Evolutionary conservation across 2,329 filamentous ascomycete species (phyloP), one percentile per base, ranked within the genome.

Genomic region (Xylariaceae sp.): DNA sequence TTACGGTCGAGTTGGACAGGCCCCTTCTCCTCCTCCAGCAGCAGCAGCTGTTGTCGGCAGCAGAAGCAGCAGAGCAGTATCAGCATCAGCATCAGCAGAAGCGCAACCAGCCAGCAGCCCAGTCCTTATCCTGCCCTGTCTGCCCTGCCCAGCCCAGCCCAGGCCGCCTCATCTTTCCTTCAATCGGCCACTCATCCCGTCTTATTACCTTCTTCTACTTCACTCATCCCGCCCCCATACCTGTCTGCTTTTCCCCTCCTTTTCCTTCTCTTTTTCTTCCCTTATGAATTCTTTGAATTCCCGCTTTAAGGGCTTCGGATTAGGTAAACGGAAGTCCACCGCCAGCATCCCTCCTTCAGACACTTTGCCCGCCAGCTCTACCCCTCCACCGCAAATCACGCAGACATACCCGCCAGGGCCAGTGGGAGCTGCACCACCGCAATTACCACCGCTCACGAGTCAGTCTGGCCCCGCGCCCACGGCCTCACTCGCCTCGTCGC

Each of bases 221-320:
- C 26, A 50, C 55, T 49, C 40, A 17, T 45, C 44, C 47, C n/a
- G 39, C 46, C 36, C 48, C 43, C 23, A 17, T 53, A 24, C 44
- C 23, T 23, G n/a, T 39, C 43, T 40, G 53, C 37, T 55, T 48
- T 54, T 51, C 53, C 59, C 48, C 61, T 60, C 45, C 49, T 58
- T 53, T 49, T 57, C 51, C 65, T 61, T 62, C 64, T 65, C 62
- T 58, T 58, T 62, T 61, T 54, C 55, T 29, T 64, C 65, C 77
- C 79, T 77, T 81, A 90, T 90, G 87, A 90, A 85, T 83, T 90
- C 87, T 82, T 84, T 90, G 85, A 91, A 90, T 82, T 85, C 86
- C 75, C 87, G 88, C 78, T 86, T 91, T 76, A 90, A 90, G 82
- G 84, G 85, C 82, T 83, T 92, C 79, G 88, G 89, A 78, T 89